These are phyloP conservation scores for Rhizopogon rudus DNA, from an alignment of 768 basidiomycete genomes.

Conservation along the genomic window DNA sequence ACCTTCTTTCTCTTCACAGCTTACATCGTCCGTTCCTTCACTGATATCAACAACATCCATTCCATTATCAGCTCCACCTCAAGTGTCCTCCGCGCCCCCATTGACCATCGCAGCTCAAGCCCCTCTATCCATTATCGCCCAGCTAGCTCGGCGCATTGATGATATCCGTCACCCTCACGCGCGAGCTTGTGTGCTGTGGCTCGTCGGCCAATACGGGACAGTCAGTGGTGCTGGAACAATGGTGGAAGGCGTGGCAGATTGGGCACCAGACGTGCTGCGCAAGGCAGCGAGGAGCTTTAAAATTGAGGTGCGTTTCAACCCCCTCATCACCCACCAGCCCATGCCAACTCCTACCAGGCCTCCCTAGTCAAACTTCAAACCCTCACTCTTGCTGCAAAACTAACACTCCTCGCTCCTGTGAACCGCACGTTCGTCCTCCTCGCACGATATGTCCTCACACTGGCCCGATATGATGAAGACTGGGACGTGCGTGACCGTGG, in stretches of 20 bases:
- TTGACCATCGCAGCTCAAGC: slow-evolving; percentile 22
- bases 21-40: slow-evolving; percentile 9
- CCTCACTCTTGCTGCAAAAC: slow-evolving; percentile 81
- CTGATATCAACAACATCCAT: not conserved
- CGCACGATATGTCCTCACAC: slow-evolving; percentile 67
- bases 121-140: slow-evolving; percentile 67
- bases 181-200: slow-evolving; percentile 86
- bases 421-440: slow-evolving; percentile 48
- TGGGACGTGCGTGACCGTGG: slow-evolving; percentile 92
- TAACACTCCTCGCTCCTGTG: slow-evolving; percentile 63
- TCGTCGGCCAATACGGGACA: slow-evolving; percentile 84
- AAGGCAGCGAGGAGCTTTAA: slow-evolving; percentile 69
- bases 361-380: slow-evolving; percentile 76
- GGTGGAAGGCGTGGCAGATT: slow-evolving; percentile 59
- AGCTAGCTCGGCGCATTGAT: slow-evolving; percentile 73
- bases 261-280: slow-evolving; percentile 90
- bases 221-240: slow-evolving; percentile 26
- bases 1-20: slow-evolving; percentile 4
- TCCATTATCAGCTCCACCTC: not conserved
- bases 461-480: slow-evolving; percentile 83
- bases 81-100: slow-evolving; percentile 19
- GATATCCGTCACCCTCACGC: slow-evolving; percentile 78
- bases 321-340: too few relatives aligned
- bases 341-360: slow-evolving; percentile 33
- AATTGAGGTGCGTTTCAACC: slow-evolving; percentile 51